A percentile compares a stretch with the other conserved stretches of the same genome.
These are phyloP conservation scores for Podila horticola DNA, from an alignment of 192 early-diverging fungal species.

Conservation along the genomic window DNA sequence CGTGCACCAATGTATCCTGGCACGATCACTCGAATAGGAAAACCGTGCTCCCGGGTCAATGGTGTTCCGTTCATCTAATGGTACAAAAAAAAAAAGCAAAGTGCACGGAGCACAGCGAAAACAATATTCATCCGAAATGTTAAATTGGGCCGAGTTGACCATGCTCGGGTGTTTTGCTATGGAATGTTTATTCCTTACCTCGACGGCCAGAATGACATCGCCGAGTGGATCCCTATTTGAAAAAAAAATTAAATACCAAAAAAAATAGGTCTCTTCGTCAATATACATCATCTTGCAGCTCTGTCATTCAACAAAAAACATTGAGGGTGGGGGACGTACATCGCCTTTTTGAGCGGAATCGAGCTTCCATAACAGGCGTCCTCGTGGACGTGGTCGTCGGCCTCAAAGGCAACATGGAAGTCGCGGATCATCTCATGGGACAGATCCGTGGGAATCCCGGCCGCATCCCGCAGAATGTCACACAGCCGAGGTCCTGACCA, in stretches of 20 bases:
- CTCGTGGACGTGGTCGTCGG: slow-evolving; percentile 72
- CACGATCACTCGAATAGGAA: slow-evolving; percentile 86
- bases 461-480: slow-evolving; percentile 71
- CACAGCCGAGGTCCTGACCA: slow-evolving; percentile 83
- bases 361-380: slow-evolving; percentile 77
- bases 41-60: slow-evolving; percentile 86
- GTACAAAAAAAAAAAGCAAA: not conserved
- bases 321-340: slow-evolving; percentile 46
- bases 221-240: slow-evolving; percentile 61
- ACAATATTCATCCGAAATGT: not conserved
- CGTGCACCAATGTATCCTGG: slow-evolving; percentile 93
- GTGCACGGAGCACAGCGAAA: not conserved
- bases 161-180: too few species aligned
- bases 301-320: too few species aligned
- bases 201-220: slow-evolving; percentile 78
- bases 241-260: not conserved
- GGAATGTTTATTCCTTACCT: slow-evolving; percentile 59
- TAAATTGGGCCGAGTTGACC: not conserved
- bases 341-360: slow-evolving; percentile 72
- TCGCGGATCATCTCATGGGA: slow-evolving; percentile 62
- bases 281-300: not conserved
- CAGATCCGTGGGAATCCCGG: slow-evolving; percentile 64
- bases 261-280: not conserved
- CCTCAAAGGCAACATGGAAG: slow-evolving; percentile 72
- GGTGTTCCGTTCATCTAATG: slow-evolving; percentile 78